These are phyloP conservation scores for Hypoxylon fragiforme DNA, from an alignment of 495 filamentous ascomycete species.

Conservation along the genomic window DNA sequence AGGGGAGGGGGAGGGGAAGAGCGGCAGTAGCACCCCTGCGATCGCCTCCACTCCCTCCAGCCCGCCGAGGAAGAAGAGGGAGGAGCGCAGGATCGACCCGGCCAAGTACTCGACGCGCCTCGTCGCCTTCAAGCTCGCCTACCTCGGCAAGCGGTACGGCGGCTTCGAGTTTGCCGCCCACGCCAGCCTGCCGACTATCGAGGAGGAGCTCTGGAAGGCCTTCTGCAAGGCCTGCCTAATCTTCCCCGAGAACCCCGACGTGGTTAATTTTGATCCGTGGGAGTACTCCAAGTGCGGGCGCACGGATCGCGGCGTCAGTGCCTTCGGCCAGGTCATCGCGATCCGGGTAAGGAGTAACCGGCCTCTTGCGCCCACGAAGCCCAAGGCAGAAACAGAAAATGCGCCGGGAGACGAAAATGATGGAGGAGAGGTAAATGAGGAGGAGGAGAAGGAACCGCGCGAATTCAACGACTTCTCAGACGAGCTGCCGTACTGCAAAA, in stretches of 20 bases:
- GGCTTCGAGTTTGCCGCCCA: slow-evolving; percentile 81
- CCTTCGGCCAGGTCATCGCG: slow-evolving; percentile 93
- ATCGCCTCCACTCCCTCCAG: too few relatives aligned
- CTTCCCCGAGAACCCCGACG: slow-evolving; percentile 61
- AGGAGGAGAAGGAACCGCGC: slow-evolving; percentile 24
- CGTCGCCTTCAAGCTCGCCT: slow-evolving; percentile 91
- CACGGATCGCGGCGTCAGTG: slow-evolving; percentile 91
- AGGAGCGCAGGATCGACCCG: slow-evolving; percentile 65
- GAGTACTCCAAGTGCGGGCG: slow-evolving; percentile 94
- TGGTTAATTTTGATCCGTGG: slow-evolving; percentile 72
- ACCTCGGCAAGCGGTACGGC: slow-evolving; percentile 87
- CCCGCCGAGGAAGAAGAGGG: slow-evolving; percentile 42
- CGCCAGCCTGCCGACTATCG: slow-evolving; percentile 73
- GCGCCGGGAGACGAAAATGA: slow-evolving; percentile 14
- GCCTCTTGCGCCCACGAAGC: slow-evolving; percentile 50
- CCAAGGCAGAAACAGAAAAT: slow-evolving; percentile 10
- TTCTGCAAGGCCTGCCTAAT: slow-evolving; percentile 79
- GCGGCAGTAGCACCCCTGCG: too few relatives aligned
- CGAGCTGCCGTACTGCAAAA: slow-evolving; percentile 77
- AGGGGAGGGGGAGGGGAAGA: too few relatives aligned
- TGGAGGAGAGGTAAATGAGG: slow-evolving; percentile 1
- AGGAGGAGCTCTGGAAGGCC: slow-evolving; percentile 91
- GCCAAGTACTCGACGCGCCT: slow-evolving; percentile 79
- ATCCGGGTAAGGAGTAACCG: slow-evolving; percentile 78
- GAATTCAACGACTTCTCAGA: slow-evolving; percentile 75